Evolutionary conservation across 129 eudicot species (phyloP).

Genomic region (Pulicaria dysenterica): DNA sequence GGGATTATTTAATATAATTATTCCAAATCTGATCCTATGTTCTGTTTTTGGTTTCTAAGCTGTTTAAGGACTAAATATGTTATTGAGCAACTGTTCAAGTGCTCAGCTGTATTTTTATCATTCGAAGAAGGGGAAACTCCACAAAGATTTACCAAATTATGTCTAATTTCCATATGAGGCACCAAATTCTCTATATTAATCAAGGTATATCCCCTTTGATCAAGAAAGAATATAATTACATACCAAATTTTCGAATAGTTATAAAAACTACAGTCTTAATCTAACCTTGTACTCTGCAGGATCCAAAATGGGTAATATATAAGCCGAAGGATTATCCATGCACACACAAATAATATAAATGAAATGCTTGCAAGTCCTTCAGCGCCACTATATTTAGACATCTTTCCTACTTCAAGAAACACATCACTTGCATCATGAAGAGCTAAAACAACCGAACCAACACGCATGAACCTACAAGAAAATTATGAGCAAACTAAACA

Average conservation of each 20-base stretch:
- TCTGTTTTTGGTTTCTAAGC: no score
- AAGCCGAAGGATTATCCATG: conserved; percentile 65
- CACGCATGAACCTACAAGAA: conserved; percentile 48
- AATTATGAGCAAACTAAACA: background rate
- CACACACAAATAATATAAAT: conserved; percentile 48
- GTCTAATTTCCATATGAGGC: no score
- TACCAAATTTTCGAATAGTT: background rate
- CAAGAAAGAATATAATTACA: background rate
- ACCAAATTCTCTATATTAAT: no score
- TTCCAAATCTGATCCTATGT: background rate
- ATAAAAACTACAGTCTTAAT: background rate
- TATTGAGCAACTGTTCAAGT: no score
- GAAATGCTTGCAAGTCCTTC: conserved; percentile 50
- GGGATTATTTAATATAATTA: background rate
- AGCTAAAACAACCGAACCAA: conserved; percentile 56
- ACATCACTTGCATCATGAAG: conserved; percentile 64
- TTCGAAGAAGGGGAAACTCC: background rate
- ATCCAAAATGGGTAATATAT: conserved; percentile 58
- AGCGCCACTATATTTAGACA: conserved; percentile 58
- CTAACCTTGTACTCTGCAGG: conserved; percentile 61
- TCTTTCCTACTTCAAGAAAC: conserved; percentile 63
- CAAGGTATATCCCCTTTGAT: no score
- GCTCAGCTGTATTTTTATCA: background rate
- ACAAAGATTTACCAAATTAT: no score
- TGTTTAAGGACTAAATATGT: no score